These are phyloP conservation scores for Sporothrix curviconia DNA, from an alignment of 2,329 filamentous ascomycete genomes.

Conservation along the genomic window DNA sequence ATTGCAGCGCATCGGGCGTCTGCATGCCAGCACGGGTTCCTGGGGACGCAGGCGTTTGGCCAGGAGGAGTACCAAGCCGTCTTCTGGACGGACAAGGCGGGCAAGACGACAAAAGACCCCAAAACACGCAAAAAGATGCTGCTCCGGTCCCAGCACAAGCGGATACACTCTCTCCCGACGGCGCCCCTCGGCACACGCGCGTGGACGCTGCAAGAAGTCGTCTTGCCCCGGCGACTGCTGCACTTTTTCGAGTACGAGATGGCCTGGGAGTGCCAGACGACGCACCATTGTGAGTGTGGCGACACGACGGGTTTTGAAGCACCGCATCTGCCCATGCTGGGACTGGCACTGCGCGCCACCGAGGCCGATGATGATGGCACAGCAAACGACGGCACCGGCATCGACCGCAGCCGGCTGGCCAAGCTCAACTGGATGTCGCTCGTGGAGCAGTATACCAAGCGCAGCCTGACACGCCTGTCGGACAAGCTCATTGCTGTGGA, in stretches of 20 bases:
- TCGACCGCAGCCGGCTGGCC: not conserved
- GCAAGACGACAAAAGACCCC: not conserved
- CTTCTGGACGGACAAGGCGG: not conserved
- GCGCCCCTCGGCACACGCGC: not conserved
- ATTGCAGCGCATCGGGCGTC: slow-evolving; percentile 6
- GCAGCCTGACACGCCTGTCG: slow-evolving; percentile 6
- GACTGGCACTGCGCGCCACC: not conserved
- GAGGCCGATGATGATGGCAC: too few relatives aligned
- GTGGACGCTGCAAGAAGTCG: slow-evolving; percentile 2
- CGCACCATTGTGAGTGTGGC: slow-evolving; percentile 3
- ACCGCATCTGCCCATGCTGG: slow-evolving; percentile 8
- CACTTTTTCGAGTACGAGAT: slow-evolving; percentile 10
- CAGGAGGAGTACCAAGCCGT: not conserved
- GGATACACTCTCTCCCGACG: not conserved
- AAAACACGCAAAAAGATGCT: not conserved
- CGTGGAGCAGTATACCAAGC: slow-evolving; percentile 9
- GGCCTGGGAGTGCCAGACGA: slow-evolving; percentile 12
- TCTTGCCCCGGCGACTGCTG: slow-evolving; percentile 8
- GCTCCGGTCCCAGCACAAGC: not conserved
- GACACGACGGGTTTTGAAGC: not conserved
- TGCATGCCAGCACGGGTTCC: slow-evolving; percentile 9
- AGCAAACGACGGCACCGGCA: not conserved
- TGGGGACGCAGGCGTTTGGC: slow-evolving; percentile 7
- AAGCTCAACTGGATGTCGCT: slow-evolving; percentile 8
- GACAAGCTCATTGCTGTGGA: slow-evolving; percentile 16